These are phyloP conservation scores for Gautieria morchelliformis DNA, from an alignment of 768 basidiomycete genomes.

Conservation along the genomic window DNA sequence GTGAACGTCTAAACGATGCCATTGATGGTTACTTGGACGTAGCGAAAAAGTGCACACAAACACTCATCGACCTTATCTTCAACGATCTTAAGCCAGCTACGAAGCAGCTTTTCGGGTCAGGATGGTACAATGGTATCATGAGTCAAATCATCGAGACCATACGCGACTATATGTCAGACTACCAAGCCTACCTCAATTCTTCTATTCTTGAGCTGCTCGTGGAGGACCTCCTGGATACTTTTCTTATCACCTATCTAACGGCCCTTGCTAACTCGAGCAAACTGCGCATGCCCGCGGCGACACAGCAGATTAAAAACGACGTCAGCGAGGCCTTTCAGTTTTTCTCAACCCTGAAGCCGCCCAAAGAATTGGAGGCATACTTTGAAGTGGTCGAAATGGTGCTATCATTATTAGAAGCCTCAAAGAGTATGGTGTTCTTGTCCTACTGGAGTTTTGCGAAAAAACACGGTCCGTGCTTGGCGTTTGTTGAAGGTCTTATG, in stretches of 20 bases:
- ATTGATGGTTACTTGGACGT: slow-evolving; percentile 98
- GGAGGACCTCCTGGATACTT: slow-evolving; percentile 86
- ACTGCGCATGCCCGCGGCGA: slow-evolving; percentile 75
- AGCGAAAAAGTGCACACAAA: slow-evolving; percentile 93
- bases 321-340: slow-evolving; percentile 68
- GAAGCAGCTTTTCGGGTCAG: slow-evolving; percentile 69
- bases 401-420: slow-evolving; percentile 72
- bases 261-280: slow-evolving; percentile 78
- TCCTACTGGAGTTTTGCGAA: slow-evolving; percentile 93
- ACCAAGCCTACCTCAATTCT: slow-evolving; percentile 82
- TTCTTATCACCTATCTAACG: slow-evolving; percentile 85
- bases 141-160: slow-evolving; percentile 90
- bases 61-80: slow-evolving; percentile 89
- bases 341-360: slow-evolving; percentile 69
- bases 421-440: slow-evolving; percentile 81
- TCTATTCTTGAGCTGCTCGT: slow-evolving; percentile 85
- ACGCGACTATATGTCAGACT: slow-evolving; percentile 94
- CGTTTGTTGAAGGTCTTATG: slow-evolving; percentile 86
- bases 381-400: slow-evolving; percentile 86
- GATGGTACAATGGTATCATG: slow-evolving; percentile 89
- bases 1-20: slow-evolving; percentile 84
- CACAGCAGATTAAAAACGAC: slow-evolving; percentile 78
- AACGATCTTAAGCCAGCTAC: slow-evolving; percentile 87
- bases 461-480: slow-evolving; percentile 84
- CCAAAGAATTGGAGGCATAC: slow-evolving; percentile 68